These are phyloP conservation scores for Tolypocladium endophyticum DNA, from an alignment of 2,329 filamentous ascomycete species.

Conservation along the genomic window DNA sequence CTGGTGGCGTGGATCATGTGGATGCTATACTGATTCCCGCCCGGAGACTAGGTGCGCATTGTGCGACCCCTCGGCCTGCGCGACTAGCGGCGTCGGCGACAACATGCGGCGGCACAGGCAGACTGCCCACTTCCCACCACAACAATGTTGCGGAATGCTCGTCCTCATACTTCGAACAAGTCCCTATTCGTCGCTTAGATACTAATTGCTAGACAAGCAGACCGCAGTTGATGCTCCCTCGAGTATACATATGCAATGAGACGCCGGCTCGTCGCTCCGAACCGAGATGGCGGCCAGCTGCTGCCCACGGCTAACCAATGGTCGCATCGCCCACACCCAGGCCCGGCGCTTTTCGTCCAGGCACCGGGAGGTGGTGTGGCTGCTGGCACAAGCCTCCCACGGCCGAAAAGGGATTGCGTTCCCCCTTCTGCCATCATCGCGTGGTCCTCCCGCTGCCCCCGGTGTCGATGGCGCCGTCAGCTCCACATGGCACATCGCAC, in stretches of 20 bases:
- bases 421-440: conserved; percentile 3
- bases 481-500: not conserved
- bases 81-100: not conserved
- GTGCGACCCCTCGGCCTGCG: not conserved
- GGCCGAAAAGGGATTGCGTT: not conserved
- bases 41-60: not conserved
- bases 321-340: not conserved
- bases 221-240: not conserved
- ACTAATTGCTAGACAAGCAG: not conserved
- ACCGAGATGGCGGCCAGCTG: not conserved
- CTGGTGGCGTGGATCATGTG: not conserved
- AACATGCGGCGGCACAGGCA: not conserved
- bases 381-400: not conserved
- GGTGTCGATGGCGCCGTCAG: not conserved
- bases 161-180: not conserved
- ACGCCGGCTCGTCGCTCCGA: not conserved
- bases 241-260: not conserved
- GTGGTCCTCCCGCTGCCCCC: not conserved
- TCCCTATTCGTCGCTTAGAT: not conserved
- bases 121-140: not conserved
- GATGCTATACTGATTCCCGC: not conserved
- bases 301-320: not conserved
- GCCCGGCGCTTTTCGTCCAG: not conserved
- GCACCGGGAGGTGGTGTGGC: not conserved
- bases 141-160: not conserved